Evolutionary conservation across 768 basidiomycete species (phyloP).

Genomic region (Myochromella boudieri): DNA sequence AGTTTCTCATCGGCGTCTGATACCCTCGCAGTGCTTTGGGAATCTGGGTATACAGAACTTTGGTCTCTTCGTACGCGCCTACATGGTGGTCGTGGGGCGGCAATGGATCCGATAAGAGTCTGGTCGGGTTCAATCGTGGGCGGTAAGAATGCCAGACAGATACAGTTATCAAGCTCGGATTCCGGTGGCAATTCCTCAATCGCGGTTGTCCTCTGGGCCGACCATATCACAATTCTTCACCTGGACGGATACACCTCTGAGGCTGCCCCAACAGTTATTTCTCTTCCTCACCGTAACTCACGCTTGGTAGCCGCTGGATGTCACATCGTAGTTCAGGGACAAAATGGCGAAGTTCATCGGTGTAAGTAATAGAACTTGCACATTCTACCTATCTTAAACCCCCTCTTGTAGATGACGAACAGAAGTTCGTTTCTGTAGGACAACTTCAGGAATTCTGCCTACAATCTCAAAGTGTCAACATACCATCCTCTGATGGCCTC

Average conservation of each 20-base stretch:
- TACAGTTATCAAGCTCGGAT: slow-evolving; percentile 18
- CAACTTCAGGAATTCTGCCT: slow-evolving; percentile 64
- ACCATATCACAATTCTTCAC: slow-evolving; percentile 25
- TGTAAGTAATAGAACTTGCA: slow-evolving; percentile 31
- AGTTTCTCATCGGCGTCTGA: slow-evolving; percentile 61
- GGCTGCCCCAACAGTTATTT: slow-evolving; percentile 15
- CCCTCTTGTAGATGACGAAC: slow-evolving; percentile 17
- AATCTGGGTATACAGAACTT: slow-evolving; percentile 63
- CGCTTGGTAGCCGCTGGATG: slow-evolving; percentile 40
- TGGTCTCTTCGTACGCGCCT: slow-evolving; percentile 71
- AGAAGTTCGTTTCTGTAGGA: slow-evolving; percentile 24
- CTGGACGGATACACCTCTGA: slow-evolving; percentile 15
- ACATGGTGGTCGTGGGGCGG: slow-evolving; percentile 52
- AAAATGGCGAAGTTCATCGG: slow-evolving; percentile 46
- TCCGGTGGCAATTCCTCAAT: slow-evolving; percentile 14
- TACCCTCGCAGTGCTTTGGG: slow-evolving; percentile 66
- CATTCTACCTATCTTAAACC: slow-evolving; percentile 1
- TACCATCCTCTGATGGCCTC: slow-evolving; percentile 16
- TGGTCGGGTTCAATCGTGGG: slow-evolving; percentile 33
- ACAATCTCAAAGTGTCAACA: slow-evolving; percentile 32
- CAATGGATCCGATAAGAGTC: slow-evolving; percentile 51
- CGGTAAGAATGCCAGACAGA: slow-evolving; percentile 32
- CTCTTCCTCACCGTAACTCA: slow-evolving; percentile 42
- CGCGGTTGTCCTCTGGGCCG: slow-evolving; percentile 42
- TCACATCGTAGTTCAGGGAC: slow-evolving; percentile 40